A percentile compares a stretch with the other conserved stretches of the same genome.
These are phyloP conservation scores for Byssochlamys sp. DNA, from an alignment of 2,329 filamentous ascomycete genomes.

Conservation along the genomic window DNA sequence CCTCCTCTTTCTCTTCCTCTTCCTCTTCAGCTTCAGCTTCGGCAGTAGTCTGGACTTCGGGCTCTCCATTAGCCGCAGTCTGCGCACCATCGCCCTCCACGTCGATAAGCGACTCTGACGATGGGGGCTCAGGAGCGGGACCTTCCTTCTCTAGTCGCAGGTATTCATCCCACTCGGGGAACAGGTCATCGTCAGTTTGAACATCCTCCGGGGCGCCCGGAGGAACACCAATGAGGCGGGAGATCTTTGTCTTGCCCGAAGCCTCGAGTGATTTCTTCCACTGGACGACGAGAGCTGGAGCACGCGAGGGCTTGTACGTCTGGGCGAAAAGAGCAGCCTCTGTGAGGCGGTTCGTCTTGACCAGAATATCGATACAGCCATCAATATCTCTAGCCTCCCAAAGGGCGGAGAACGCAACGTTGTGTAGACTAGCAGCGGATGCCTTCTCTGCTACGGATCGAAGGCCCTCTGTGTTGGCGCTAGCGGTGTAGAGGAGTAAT, in stretches of 20 bases:
- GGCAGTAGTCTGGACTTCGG: slow-evolving; percentile 19
- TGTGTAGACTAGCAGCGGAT: slow-evolving; percentile 67
- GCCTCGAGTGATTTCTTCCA: slow-evolving; percentile 84
- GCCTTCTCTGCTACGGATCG: slow-evolving; percentile 64
- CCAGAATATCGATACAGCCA: slow-evolving; percentile 68
- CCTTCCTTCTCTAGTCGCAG: slow-evolving; percentile 69
- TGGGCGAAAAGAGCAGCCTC: slow-evolving; percentile 89
- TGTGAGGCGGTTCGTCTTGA: slow-evolving; percentile 66
- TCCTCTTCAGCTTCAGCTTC: slow-evolving; percentile 18
- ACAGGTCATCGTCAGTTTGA: slow-evolving; percentile 63
- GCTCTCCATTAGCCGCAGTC: slow-evolving; percentile 23
- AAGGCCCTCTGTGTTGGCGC: slow-evolving; percentile 67
- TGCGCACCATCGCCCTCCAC: slow-evolving; percentile 24
- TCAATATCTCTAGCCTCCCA: slow-evolving; percentile 81
- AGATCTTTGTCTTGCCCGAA: slow-evolving; percentile 73
- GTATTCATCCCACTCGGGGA: slow-evolving; percentile 94
- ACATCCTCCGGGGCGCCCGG: slow-evolving; percentile 53
- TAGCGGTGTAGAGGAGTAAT: slow-evolving; percentile 78
- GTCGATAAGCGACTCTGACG: slow-evolving; percentile 34
- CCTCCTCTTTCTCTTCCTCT: slow-evolving; percentile 10
- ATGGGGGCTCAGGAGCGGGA: slow-evolving; percentile 32
- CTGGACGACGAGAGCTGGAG: slow-evolving; percentile 55
- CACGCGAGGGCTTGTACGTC: slow-evolving; percentile 81
- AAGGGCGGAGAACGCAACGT: slow-evolving; percentile 80
- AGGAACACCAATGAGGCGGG: slow-evolving; percentile 72